phyloP scores from a whole-genome alignment of 2,329 filamentous ascomycete species.

The Hortaea werneckii region DNA sequence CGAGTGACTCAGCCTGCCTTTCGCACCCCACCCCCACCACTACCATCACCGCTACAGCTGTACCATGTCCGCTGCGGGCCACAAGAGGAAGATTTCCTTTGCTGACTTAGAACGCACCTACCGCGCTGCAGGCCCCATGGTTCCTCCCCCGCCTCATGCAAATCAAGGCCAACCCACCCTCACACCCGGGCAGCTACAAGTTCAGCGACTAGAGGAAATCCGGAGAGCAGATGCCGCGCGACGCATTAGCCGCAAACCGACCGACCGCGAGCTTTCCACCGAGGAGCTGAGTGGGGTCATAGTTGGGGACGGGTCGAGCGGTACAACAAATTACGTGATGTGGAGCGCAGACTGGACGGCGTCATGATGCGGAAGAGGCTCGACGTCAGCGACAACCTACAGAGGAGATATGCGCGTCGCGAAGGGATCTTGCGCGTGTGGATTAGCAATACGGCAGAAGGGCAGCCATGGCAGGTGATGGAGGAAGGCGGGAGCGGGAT shows the following conservation, averaged over 20 bases:
- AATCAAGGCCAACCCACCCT: constrained; percentile 12
- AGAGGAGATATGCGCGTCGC: constrained; percentile 40
- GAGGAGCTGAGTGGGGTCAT: constrained; percentile 71
- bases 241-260: constrained; percentile 77
- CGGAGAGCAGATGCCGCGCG: constrained; percentile 49
- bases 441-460: constrained; percentile 89
- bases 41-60: neutral
- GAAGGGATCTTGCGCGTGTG: constrained; percentile 82
- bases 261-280: constrained; percentile 80
- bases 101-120: constrained; percentile 39
- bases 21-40: neutral
- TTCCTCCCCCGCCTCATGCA: constrained; percentile 13
- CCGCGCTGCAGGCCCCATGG: constrained; percentile 35
- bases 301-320: constrained; percentile 69
- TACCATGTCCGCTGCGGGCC: neutral
- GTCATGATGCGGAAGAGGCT: constrained; percentile 89
- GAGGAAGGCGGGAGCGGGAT: constrained; percentile 35
- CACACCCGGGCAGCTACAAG: constrained; percentile 34
- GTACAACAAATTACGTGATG: constrained; percentile 74
- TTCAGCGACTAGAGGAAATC: constrained; percentile 34
- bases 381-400: constrained; percentile 75
- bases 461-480: constrained; percentile 81
- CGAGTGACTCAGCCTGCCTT: too few species aligned
- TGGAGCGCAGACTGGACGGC: constrained; percentile 81
- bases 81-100: constrained; percentile 34